These are phyloP conservation scores for Xylariaceae sp. DNA, from an alignment of 2,329 filamentous ascomycete genomes.

Conservation along the genomic window DNA sequence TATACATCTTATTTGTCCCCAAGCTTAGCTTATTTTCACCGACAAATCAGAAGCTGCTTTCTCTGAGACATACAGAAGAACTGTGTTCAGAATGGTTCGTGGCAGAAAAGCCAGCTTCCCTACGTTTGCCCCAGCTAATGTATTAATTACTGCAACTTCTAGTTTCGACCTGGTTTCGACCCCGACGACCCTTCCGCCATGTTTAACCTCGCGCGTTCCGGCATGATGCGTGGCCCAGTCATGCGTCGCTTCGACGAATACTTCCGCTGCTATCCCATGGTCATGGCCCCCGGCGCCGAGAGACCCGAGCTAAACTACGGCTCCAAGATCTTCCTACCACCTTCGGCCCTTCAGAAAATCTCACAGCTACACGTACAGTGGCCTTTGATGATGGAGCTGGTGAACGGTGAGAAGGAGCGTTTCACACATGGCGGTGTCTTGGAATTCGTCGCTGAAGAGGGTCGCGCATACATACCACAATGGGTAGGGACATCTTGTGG, in stretches of 20 bases:
- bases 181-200: slow-evolving; percentile 56
- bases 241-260: slow-evolving; percentile 94
- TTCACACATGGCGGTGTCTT: slow-evolving; percentile 93
- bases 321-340: slow-evolving; percentile 97
- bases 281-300: slow-evolving; percentile 91
- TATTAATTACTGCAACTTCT: not conserved
- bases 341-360: slow-evolving; percentile 94
- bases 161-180: slow-evolving; percentile 52
- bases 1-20: not conserved
- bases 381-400: slow-evolving; percentile 94
- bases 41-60: slow-evolving; percentile 13
- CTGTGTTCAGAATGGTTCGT: slow-evolving; percentile 25
- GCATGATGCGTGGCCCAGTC: slow-evolving; percentile 55
- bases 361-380: slow-evolving; percentile 96
- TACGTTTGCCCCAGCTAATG: slow-evolving; percentile 1
- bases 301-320: slow-evolving; percentile 92
- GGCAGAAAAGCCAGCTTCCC: not conserved
- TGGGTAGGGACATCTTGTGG: slow-evolving; percentile 67
- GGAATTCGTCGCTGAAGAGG: slow-evolving; percentile 97
- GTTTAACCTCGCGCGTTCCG: slow-evolving; percentile 55
- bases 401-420: slow-evolving; percentile 80
- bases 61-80: slow-evolving; percentile 8
- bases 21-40: too few species aligned
- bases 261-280: slow-evolving; percentile 94
- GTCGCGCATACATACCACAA: slow-evolving; percentile 92